Conservation (phyloP, 192 early-diverging fungal genomes). For the Linnemannia exigua region DNA sequence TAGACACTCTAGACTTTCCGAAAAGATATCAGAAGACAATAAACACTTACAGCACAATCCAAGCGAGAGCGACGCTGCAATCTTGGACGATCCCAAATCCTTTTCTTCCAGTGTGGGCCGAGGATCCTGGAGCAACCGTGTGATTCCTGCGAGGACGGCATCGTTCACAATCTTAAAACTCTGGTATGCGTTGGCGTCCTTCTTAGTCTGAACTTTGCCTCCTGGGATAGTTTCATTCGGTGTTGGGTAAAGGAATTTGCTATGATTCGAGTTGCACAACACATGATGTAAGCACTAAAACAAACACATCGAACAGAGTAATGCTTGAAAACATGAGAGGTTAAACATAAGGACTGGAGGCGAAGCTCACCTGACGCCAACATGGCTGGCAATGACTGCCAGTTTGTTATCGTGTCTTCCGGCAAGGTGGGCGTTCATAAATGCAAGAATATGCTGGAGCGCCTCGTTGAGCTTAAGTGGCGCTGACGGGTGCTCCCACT, state of each 20-base stretch:
- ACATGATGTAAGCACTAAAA: too few species aligned
- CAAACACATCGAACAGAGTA: too few species aligned
- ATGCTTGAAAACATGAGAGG: too few species aligned
- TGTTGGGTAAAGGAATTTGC: conserved; percentile 70
- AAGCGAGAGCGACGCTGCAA: conserved; percentile 73
- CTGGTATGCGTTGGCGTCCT: conserved; percentile 71
- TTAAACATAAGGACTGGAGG: too few species aligned
- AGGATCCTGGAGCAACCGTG: conserved; percentile 52
- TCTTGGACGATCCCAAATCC: conserved; percentile 63
- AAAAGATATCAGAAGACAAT: not conserved
- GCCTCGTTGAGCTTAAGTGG: conserved; percentile 75
- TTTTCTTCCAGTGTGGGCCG: conserved; percentile 42
- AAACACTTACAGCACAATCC: conserved; percentile 69
- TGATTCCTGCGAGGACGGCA: conserved; percentile 59
- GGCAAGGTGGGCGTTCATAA: conserved; percentile 95
- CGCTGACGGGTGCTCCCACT: conserved; percentile 70
- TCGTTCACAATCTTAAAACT: conserved; percentile 68
- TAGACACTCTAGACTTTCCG: not conserved
- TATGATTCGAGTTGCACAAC: conserved; percentile 11
- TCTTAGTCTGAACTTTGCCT: conserved; percentile 44
- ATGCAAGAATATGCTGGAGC: conserved; percentile 84
- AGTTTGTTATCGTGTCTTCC: conserved; percentile 90
- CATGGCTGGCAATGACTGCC: conserved; percentile 86
- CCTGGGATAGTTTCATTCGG: conserved; percentile 35
- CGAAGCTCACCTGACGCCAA: conserved; percentile 62